These are phyloP conservation scores for Trypanosoma theileri DNA, from an alignment of 208 protist genomes.

Conservation along the genomic window DNA sequence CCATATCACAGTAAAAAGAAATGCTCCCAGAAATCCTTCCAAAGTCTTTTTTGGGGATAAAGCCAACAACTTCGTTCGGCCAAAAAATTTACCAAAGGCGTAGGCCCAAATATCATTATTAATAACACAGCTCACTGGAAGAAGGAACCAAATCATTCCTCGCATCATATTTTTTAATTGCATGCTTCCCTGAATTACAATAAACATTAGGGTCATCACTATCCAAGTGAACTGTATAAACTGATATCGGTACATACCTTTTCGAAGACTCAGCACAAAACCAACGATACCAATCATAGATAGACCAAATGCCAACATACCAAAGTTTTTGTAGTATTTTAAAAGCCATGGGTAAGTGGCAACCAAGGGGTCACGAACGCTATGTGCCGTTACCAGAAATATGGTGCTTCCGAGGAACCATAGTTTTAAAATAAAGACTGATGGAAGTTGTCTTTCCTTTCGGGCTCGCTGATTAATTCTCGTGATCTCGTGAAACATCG, in stretches of 20 bases:
- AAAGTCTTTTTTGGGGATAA: constrained; percentile 93
- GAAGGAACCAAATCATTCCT: constrained; percentile 93
- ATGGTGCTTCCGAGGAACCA: constrained; percentile 72
- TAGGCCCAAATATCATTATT: constrained; percentile 93
- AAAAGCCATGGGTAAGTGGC: constrained; percentile 59
- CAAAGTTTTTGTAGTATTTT: constrained; percentile 46
- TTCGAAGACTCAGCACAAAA: constrained; percentile 85
- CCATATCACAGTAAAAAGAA: constrained; percentile 90
- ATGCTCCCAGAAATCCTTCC: constrained; percentile 90
- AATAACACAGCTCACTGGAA: constrained; percentile 87
- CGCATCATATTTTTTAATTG: constrained; percentile 85
- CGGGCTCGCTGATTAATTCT: constrained; percentile 78
- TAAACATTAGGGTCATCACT: constrained; percentile 81
- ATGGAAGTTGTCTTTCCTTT: constrained; percentile 79
- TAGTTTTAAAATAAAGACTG: constrained; percentile 70
- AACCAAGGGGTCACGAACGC: constrained; percentile 54
- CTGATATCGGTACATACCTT: constrained; percentile 91
- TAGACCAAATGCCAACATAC: constrained; percentile 65
- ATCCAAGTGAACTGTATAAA: constrained; percentile 91
- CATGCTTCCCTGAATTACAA: constrained; percentile 56
- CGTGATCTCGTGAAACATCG: constrained; percentile 90
- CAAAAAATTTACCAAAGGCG: constrained; percentile 91
- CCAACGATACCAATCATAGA: constrained; percentile 79
- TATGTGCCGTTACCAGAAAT: constrained; percentile 40
- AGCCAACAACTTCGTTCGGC: constrained; percentile 71